Evolutionary conservation across 495 filamentous ascomycete genomes (phyloP).

Genomic region (Daldinia decipiens): DNA sequence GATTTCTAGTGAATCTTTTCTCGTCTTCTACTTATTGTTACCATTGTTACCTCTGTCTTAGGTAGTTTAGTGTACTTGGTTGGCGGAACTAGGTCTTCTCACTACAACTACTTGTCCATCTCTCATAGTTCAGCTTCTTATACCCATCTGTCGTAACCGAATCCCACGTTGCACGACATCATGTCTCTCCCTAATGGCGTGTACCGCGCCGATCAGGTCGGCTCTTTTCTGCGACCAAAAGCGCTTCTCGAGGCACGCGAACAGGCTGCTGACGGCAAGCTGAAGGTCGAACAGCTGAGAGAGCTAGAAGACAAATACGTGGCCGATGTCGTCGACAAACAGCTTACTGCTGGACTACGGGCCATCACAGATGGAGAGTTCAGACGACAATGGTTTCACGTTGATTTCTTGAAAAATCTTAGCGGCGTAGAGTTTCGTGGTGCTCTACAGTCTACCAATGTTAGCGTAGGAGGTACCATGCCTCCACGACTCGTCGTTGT

Average conservation of each 20-base stretch:
- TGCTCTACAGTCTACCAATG: slow-evolving; percentile 55
- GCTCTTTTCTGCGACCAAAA: slow-evolving; percentile 57
- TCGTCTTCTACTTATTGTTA: slow-evolving; percentile 2
- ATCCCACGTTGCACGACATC: slow-evolving; percentile 29
- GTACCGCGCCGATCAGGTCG: slow-evolving; percentile 63
- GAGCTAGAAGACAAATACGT: slow-evolving; percentile 73
- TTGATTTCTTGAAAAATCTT: slow-evolving; percentile 59
- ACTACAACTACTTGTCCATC: slow-evolving; percentile 3
- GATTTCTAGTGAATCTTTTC: slow-evolving; percentile 25
- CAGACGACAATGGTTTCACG: slow-evolving; percentile 63
- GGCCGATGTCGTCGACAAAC: slow-evolving; percentile 66
- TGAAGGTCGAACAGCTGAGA: slow-evolving; percentile 55
- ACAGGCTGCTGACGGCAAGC: slow-evolving; percentile 57
- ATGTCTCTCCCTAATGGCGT: slow-evolving; percentile 61
- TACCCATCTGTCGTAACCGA: slow-evolving; percentile 19
- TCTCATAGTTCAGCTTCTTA: neutral
- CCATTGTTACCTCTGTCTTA: neutral
- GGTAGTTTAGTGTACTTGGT: slow-evolving; percentile 10
- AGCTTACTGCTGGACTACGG: slow-evolving; percentile 70
- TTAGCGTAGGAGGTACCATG: slow-evolving; percentile 54
- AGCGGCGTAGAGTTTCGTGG: slow-evolving; percentile 57
- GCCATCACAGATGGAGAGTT: slow-evolving; percentile 79
- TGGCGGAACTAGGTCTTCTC: slow-evolving; percentile 5
- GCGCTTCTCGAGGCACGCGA: slow-evolving; percentile 54
- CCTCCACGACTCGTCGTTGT: slow-evolving; percentile 58